Conservation (phyloP, 164 flowering plant species). For the Warburgia ugandensis region DNA sequence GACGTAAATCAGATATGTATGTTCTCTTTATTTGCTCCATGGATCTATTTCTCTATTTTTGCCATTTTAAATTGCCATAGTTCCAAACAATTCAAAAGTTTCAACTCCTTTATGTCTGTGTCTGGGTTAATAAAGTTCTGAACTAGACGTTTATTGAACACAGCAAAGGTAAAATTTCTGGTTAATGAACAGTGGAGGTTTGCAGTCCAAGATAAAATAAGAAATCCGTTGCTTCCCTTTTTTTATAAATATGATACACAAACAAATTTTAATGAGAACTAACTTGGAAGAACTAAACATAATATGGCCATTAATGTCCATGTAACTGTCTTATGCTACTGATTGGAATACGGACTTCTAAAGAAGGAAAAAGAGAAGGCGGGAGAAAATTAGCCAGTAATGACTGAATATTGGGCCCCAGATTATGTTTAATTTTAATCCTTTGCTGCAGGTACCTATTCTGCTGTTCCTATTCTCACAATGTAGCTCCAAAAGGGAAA, state of each 20-base stretch:
- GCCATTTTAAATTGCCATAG: too few species aligned
- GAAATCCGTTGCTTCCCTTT: too few species aligned
- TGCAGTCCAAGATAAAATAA: too few species aligned
- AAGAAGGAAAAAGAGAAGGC: background rate
- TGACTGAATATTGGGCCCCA: background rate
- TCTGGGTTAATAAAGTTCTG: too few species aligned
- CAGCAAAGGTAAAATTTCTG: too few species aligned
- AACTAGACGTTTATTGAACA: too few species aligned
- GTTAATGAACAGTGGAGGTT: too few species aligned
- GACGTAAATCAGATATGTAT: slow-evolving; percentile 94
- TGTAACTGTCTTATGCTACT: too few species aligned
- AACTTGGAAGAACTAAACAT: background rate
- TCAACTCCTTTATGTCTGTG: too few species aligned
- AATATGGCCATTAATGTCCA: background rate
- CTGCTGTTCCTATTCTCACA: slow-evolving; percentile 93
- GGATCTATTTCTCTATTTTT: too few species aligned
- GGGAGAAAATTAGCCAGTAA: background rate
- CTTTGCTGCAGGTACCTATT: slow-evolving; percentile 65
- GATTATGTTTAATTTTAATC: background rate
- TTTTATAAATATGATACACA: background rate
- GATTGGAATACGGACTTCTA: background rate
- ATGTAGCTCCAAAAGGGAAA: slow-evolving; percentile 93
- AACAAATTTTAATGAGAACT: background rate
- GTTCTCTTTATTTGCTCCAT: slow-evolving; percentile 9
- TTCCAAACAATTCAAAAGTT: too few species aligned